Conservation (phyloP, 2,329 filamentous ascomycete species). For the Septoria linicola region DNA sequence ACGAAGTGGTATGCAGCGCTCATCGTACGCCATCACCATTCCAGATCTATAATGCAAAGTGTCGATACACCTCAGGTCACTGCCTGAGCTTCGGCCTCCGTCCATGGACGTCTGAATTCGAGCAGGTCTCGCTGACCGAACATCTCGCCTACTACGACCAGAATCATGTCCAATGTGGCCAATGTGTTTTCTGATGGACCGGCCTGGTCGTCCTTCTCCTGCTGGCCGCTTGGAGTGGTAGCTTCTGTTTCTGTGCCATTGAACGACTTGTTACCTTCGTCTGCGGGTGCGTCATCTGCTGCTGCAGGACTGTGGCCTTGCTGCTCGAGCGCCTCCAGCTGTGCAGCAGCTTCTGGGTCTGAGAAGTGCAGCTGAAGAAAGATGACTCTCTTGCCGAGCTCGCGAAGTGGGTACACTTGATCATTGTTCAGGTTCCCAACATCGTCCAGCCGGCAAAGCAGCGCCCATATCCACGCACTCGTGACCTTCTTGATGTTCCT, state of each 20-base stretch:
- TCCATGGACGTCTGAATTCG: slow-evolving; percentile 57
- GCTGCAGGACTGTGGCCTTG: slow-evolving; percentile 3
- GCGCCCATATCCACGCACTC: slow-evolving; percentile 81
- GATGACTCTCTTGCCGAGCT: slow-evolving; percentile 71
- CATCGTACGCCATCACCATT: no score
- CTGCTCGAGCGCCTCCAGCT: slow-evolving; percentile 28
- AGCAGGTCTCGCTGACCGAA: slow-evolving; percentile 88
- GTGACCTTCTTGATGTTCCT: slow-evolving; percentile 62
- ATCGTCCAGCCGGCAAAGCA: slow-evolving; percentile 69
- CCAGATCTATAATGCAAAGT: no score
- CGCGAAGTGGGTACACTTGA: slow-evolving; percentile 73
- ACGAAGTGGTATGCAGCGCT: not conserved
- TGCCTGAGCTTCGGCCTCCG: not conserved
- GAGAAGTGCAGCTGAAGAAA: slow-evolving; percentile 33
- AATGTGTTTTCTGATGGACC: slow-evolving; percentile 27
- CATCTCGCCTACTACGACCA: slow-evolving; percentile 81
- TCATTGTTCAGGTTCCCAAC: slow-evolving; percentile 71
- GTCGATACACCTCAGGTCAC: not conserved
- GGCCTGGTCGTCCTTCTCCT: slow-evolving; percentile 4
- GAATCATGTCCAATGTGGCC: slow-evolving; percentile 86
- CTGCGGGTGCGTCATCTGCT: not conserved
- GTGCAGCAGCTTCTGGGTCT: slow-evolving; percentile 29
- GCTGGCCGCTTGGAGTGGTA: not conserved
- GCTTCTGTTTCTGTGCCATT: slow-evolving; percentile 33
- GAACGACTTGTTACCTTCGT: not conserved